Base-by-base conservation (phyloP, 2,329 filamentous ascomycete species). In the Nemania sp. region DNA sequence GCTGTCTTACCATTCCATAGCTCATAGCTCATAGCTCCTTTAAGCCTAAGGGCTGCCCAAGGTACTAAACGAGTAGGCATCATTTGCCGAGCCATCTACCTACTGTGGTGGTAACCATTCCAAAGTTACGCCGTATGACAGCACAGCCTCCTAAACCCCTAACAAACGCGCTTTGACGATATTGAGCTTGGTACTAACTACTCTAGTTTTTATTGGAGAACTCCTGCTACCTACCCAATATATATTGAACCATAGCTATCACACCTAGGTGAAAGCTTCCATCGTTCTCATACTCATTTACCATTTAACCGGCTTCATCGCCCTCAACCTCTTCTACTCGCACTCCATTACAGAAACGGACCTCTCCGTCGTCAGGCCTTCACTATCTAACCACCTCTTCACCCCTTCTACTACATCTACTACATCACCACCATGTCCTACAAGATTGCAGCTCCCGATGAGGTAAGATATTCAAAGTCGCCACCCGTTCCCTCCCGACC, bases 401-500 rank as follows among this genome's bases (percentile, higher is more conserved):
- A 51, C 18, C 3, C 35, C 29, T 8, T 20, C 29, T 32, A 32
- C 4, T n/a, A n/a, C n/a, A 35, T 15, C 27, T 57, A 52, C 2
- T 27, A 51, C n/a, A 41, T 57, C 58, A 59, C 24, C 67, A 72
- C 43, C 27, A 72, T 72, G 70, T 66, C 58, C 29, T 72, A 71
- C 55, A 68, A 66, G n/a, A 87, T 93, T 71, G 90, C 92, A 22
- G 88, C 88, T 64, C 90, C 92, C 29, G 92, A 94, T 81, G 89
- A 93, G 82, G 68, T 70, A 49, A 59, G 65, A 20, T 52, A 38
- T 32, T 43, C 27, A 2, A 10, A 43, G 3, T 47, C 15, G 35
- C 29, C 22, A 41, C 13, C 11, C 18, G 5, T 41, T 15, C 38
- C 18, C 18, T 35, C 32, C 32, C 7, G 7, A 35, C 27, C 15